A percentile compares a stretch with the other conserved stretches of the same genome.
These are phyloP conservation scores for Atkinsonella hypoxylon DNA, from an alignment of 2,329 filamentous ascomycete species.

Conservation along the genomic window DNA sequence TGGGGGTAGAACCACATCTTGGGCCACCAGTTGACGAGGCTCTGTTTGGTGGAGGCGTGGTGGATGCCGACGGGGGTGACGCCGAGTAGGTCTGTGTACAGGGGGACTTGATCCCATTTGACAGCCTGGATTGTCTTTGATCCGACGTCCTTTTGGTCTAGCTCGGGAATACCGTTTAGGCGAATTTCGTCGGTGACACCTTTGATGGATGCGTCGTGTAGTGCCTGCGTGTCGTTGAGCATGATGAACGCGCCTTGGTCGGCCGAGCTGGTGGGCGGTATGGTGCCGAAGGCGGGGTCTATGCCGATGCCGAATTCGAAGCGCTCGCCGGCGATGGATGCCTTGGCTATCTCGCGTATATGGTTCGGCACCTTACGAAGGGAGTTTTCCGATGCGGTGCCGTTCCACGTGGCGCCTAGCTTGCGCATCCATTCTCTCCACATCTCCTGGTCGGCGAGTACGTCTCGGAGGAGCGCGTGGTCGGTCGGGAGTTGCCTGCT, in stretches of 20 bases:
- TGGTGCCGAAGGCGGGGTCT: slow-evolving; percentile 26
- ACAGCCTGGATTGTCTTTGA: not conserved
- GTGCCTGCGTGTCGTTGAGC: slow-evolving; percentile 13
- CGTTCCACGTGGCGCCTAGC: slow-evolving; percentile 21
- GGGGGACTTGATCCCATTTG: slow-evolving; percentile 20
- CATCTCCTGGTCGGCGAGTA: slow-evolving; percentile 27
- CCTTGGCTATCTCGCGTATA: slow-evolving; percentile 15
- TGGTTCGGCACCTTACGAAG: slow-evolving; percentile 8
- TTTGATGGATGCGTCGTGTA: slow-evolving; percentile 15
- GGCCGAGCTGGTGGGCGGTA: slow-evolving; percentile 16
- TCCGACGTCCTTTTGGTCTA: slow-evolving; percentile 7
- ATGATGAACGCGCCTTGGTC: slow-evolving; percentile 23
- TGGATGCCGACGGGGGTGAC: slow-evolving; percentile 24
- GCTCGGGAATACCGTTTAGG: slow-evolving; percentile 18
- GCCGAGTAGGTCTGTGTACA: slow-evolving; percentile 26
- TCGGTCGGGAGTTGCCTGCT: slow-evolving; percentile 26
- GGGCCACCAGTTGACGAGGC: slow-evolving; percentile 23
- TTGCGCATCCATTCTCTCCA: slow-evolving; percentile 22
- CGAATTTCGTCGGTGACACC: slow-evolving; percentile 13
- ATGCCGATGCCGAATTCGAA: slow-evolving; percentile 29
- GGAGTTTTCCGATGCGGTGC: slow-evolving; percentile 10
- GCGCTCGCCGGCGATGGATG: slow-evolving; percentile 15
- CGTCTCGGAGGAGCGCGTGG: slow-evolving; percentile 25
- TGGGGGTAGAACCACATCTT: slow-evolving; percentile 24
- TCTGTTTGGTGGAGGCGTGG: slow-evolving; percentile 23